These are phyloP conservation scores for Sporothrix pallida DNA, from an alignment of 2,329 filamentous ascomycete species.

Conservation along the genomic window DNA sequence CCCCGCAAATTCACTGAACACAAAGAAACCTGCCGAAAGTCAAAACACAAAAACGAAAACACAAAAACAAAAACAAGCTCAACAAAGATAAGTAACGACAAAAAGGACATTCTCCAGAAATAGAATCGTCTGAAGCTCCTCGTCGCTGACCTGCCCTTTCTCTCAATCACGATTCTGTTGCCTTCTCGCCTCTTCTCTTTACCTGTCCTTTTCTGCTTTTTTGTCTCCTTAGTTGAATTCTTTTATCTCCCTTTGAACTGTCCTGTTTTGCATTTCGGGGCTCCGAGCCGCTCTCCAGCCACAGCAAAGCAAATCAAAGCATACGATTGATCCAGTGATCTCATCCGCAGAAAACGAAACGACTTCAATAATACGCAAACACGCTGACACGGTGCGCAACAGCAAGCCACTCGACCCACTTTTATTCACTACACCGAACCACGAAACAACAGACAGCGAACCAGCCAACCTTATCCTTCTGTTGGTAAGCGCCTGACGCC, in stretches of 20 bases:
- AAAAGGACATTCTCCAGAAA: background rate
- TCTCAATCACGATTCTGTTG: background rate
- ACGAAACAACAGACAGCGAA: background rate
- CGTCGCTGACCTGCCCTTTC: background rate
- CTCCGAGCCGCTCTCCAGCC: constrained; percentile 24
- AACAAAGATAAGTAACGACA: background rate
- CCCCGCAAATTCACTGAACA: constrained; percentile 1
- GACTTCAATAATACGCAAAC: background rate
- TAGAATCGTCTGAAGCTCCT: background rate
- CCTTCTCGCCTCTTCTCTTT: background rate
- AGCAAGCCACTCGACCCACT: background rate
- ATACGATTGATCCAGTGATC: background rate
- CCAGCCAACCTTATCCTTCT: background rate
- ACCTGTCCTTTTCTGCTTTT: background rate
- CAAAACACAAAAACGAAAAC: background rate
- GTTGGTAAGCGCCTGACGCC: constrained; percentile 6
- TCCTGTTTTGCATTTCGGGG: constrained; percentile 25
- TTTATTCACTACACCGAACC: background rate
- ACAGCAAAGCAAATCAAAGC: background rate
- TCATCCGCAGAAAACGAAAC: background rate
- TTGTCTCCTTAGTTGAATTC: background rate
- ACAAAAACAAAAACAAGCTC: background rate
- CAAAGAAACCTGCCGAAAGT: constrained; percentile 6
- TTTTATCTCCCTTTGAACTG: background rate
- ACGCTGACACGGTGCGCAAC: background rate